Evolutionary conservation across 1,284 basidiomycete genomes (phyloP).

Genomic region (Schizophyllum commune): DNA sequence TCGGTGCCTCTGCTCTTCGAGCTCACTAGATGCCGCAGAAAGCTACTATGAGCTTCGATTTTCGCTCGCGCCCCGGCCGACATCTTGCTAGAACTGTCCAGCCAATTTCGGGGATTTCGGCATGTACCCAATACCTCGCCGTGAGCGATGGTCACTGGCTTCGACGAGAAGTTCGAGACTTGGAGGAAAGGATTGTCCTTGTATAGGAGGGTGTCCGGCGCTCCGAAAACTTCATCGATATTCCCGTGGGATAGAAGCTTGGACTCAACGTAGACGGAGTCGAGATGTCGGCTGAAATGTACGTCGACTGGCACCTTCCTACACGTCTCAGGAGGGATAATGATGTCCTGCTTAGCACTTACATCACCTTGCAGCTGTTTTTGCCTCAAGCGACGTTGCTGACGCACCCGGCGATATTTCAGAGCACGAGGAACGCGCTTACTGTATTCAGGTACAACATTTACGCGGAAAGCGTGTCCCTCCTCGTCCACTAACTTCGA

Average conservation of each 20-base stretch:
- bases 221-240: constrained; percentile 7
- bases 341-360: not conserved
- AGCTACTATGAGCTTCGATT: constrained; percentile 1
- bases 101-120: constrained; percentile 5
- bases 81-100: constrained; percentile 6
- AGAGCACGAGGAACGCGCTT: not conserved
- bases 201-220: constrained; percentile 7
- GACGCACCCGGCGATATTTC: too few relatives aligned
- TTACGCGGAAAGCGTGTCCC: not conserved
- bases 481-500: not conserved
- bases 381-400: too few relatives aligned
- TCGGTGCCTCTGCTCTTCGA: too few relatives aligned
- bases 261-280: not conserved
- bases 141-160: constrained; percentile 1
- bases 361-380: too few relatives aligned
- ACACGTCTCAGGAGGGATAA: too few relatives aligned
- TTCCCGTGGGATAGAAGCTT: not conserved
- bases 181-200: constrained; percentile 4
- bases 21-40: constrained; percentile 1
- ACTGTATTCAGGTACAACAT: not conserved
- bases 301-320: too few relatives aligned
- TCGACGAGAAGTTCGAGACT: constrained; percentile 10
- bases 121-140: constrained; percentile 6
- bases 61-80: not conserved
- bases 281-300: too few relatives aligned